Base-by-base conservation (phyloP, 1,284 basidiomycete species). In the Polyporus tsugae region DNA sequence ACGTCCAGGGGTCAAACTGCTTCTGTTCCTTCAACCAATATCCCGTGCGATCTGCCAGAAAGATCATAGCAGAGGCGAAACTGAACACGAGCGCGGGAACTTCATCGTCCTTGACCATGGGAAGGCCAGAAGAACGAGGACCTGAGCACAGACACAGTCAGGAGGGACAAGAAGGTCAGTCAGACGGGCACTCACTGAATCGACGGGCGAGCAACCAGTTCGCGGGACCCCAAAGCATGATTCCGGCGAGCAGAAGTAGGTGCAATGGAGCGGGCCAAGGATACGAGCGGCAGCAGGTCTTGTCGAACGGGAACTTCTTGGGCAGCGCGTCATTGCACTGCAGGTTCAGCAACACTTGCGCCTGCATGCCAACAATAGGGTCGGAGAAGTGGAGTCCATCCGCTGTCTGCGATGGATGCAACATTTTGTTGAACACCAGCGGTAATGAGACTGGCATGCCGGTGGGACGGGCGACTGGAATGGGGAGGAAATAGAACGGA, bases 21-120 rank as follows among this genome's bases (percentile, higher is more conserved):
- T 97, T 97, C 74, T 95, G 92, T 77, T 95, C 94, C 77, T 96
- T 96, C 68, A 91, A 80, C 89, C 95, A 97, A 68, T 96, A 84
- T 42, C 87, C 87, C 0, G 93, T 95, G 33, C 95, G 86, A 76
- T 97, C 95, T 3, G 94, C 91, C 60, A 92, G 70, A 78, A 89
- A 96, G 42, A 93, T 88, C 63, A 95, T 80, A 19, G 85, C 82
- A 52, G 93, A 82, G 4, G 90, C 86, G 29, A 84, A 81, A 68
- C 94, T 91, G 71, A 95, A 89, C 5, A 91, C 84, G 29, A 93
- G 75, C 0, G 87, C 77, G 17, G 87, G 82, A 59, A 83, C 74
- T 65, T 82, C 75, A 42, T 83, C 80, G 53, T 80, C 79, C 13
- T 75, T 70, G 29, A 82, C 82, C 65, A 86, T 79, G 57, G 84